Conservation (phyloP, 805 yeast genomes). For the Kluyveromyces nonfermentans region DNA sequence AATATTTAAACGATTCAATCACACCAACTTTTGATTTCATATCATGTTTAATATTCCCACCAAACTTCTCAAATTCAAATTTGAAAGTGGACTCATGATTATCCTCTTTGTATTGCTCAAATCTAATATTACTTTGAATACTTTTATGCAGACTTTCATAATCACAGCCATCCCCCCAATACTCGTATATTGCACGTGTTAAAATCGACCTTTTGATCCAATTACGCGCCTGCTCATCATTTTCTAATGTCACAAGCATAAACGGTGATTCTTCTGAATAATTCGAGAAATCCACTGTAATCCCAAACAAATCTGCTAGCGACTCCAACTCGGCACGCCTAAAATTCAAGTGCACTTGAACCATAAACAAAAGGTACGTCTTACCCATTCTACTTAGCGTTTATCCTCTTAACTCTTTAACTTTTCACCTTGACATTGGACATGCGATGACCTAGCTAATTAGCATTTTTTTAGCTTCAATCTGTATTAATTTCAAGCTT, state of each 20-base stretch:
- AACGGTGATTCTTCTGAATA: constrained; percentile 63
- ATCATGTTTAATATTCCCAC: constrained; percentile 44
- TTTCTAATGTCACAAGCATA: constrained; percentile 52
- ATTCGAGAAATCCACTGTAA: constrained; percentile 48
- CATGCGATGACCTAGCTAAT: too few relatives aligned
- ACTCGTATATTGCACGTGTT: constrained; percentile 67
- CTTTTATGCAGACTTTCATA: constrained; percentile 49
- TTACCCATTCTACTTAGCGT: constrained; percentile 6
- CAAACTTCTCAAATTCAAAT: constrained; percentile 72
- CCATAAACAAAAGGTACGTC: constrained; percentile 68
- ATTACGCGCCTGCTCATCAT: constrained; percentile 56
- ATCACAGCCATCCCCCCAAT: constrained; percentile 62
- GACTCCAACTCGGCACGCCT: constrained; percentile 78
- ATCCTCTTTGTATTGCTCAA: constrained; percentile 11
- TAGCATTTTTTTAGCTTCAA: too few relatives aligned
- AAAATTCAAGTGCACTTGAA: constrained; percentile 74
- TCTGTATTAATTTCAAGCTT: too few relatives aligned
- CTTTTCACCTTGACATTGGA: not conserved
- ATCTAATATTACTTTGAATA: constrained; percentile 24
- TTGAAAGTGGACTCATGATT: constrained; percentile 52
- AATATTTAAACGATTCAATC: constrained; percentile 62
- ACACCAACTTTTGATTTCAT: constrained; percentile 41
- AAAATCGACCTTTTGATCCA: constrained; percentile 62
- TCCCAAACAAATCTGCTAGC: constrained; percentile 53
- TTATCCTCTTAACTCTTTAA: not conserved